Conservation (phyloP, 2,329 filamentous ascomycete species). For the Xylariaceae sp. region DNA sequence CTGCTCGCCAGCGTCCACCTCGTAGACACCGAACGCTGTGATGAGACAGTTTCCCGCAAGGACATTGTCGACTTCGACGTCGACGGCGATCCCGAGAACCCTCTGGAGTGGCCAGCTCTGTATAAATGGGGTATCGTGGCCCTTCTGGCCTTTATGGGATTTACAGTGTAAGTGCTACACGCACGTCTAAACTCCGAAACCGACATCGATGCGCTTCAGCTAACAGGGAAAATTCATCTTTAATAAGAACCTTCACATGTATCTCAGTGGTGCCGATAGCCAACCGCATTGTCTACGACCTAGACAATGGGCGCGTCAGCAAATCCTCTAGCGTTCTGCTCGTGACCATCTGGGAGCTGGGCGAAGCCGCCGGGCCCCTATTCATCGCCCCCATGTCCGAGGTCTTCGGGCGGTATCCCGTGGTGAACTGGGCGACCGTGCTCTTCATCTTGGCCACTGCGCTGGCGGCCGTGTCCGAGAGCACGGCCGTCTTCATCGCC, state of each 20-base stretch:
- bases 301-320: conserved; percentile 33
- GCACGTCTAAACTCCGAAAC: no score
- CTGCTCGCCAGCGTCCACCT: conserved; percentile 25
- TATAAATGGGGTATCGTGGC: conserved; percentile 51
- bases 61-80: conserved; percentile 41
- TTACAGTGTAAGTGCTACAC: conserved; percentile 44
- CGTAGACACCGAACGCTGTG: conserved; percentile 17
- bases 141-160: conserved; percentile 49
- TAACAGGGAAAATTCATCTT: neutral
- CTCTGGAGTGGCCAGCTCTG: conserved; percentile 45
- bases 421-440: conserved; percentile 49
- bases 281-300: conserved; percentile 44
- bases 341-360: conserved; percentile 66
- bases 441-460: conserved; percentile 46
- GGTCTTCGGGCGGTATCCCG: conserved; percentile 49
- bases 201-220: neutral
- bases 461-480: conserved; percentile 41
- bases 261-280: conserved; percentile 51
- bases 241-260: conserved; percentile 49
- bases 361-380: conserved; percentile 55
- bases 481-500: conserved; percentile 42
- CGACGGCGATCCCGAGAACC: conserved; percentile 44
- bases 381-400: conserved; percentile 60
- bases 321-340: conserved; percentile 53
- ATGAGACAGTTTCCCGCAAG: conserved; percentile 20